Conservation (phyloP, 805 yeast genomes). For the Schwanniomyces vanrijiae region DNA sequence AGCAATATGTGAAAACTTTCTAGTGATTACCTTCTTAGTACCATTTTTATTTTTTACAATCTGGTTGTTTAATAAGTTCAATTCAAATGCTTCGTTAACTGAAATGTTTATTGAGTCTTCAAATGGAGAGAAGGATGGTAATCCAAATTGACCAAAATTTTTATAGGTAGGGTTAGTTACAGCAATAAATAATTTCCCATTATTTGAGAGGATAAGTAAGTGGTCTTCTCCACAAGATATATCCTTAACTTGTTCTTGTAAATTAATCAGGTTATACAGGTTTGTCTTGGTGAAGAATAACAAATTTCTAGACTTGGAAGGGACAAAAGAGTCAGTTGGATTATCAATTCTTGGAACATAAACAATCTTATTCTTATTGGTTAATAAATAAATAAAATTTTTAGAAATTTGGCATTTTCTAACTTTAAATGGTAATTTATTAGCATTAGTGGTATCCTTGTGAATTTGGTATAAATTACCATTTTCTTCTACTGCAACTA, state of each 20-base stretch:
- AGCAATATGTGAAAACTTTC: constrained; percentile 60
- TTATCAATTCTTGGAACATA: constrained; percentile 27
- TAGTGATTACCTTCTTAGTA: constrained; percentile 25
- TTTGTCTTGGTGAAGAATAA: constrained; percentile 14
- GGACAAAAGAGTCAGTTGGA: constrained; percentile 10
- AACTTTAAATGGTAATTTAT: constrained; percentile 29
- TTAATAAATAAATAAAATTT: constrained; percentile 45
- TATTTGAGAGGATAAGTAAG: constrained; percentile 57
- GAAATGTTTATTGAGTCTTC: constrained; percentile 32
- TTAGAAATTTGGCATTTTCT: constrained; percentile 46
- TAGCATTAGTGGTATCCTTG: constrained; percentile 28
- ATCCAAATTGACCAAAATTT: constrained; percentile 79
- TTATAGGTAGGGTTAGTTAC: constrained; percentile 50
- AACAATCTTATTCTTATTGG: constrained; percentile 37
- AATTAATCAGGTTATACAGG: constrained; percentile 7
- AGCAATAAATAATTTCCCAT: constrained; percentile 62
- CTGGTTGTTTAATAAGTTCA: constrained; percentile 56
- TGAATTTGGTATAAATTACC: constrained; percentile 82
- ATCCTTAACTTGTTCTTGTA: constrained; percentile 40
- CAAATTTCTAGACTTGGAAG: constrained; percentile 20
- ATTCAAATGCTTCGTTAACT: constrained; percentile 39
- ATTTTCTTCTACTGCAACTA: constrained; percentile 61
- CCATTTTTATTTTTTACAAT: constrained; percentile 19
- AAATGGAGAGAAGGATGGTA: constrained; percentile 70
- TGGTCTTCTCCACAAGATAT: constrained; percentile 67